These are phyloP conservation scores for Amanita jacksonii DNA, from an alignment of 768 basidiomycete species.

Conservation along the genomic window DNA sequence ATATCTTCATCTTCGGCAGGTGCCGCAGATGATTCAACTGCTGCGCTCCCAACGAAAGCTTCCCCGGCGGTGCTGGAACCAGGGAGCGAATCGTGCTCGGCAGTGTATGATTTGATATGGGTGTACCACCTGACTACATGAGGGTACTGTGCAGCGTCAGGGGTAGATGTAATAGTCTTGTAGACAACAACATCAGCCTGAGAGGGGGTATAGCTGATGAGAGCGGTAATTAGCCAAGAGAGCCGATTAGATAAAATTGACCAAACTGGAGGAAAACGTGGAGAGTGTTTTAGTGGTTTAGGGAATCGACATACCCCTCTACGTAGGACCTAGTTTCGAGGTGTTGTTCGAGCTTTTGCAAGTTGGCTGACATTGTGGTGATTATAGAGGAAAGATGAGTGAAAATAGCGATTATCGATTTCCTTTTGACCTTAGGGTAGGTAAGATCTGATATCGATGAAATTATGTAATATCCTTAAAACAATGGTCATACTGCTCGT, in stretches of 20 bases:
- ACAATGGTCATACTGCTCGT: no score
- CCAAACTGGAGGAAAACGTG: no score
- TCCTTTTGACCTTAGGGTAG: conserved; percentile 18
- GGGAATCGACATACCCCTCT: conserved; percentile 70
- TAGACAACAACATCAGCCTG: conserved; percentile 93
- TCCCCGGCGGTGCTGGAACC: conserved; percentile 81
- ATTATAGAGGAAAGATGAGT: conserved; percentile 1
- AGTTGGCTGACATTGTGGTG: conserved; percentile 57
- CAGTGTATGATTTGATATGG: conserved; percentile 82
- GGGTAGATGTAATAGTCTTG: conserved; percentile 64
- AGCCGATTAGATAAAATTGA: conserved; percentile 5
- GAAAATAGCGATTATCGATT: background rate
- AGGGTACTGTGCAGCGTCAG: conserved; percentile 56
- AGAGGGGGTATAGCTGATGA: conserved; percentile 73
- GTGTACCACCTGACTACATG: conserved; percentile 86
- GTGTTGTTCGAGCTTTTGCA: conserved; percentile 74
- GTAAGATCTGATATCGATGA: conserved; percentile 4
- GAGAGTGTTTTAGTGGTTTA: background rate
- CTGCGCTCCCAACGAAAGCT: conserved; percentile 49
- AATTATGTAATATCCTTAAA: no score
- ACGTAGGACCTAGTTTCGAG: conserved; percentile 83
- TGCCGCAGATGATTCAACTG: conserved; percentile 35
- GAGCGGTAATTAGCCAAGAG: conserved; percentile 9
- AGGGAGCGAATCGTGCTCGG: conserved; percentile 69
- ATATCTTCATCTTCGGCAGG: conserved; percentile 41